Percentiles rank a stretch among this genome's conserved stretches.
phyloP scores from a whole-genome alignment of 768 basidiomycete species.

The Filobasidium wieringae region DNA sequence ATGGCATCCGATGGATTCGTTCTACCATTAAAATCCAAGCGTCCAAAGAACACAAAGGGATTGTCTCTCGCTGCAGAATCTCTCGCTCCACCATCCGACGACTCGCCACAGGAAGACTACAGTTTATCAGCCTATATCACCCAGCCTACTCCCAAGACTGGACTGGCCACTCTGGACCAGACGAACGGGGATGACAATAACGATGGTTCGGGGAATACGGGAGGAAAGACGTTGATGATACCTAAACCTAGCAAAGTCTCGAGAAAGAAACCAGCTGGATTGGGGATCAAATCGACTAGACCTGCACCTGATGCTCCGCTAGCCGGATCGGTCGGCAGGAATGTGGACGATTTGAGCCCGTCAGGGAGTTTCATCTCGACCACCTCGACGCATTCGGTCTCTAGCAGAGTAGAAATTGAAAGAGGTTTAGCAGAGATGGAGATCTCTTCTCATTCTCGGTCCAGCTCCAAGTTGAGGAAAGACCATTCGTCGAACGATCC shows the following conservation, averaged over 20 bases:
- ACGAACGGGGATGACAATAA: not conserved
- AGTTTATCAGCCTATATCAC: conserved; percentile 3
- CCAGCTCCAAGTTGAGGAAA: conserved; percentile 26
- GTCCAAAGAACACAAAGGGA: conserved; percentile 16
- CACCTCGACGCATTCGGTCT: conserved; percentile 1
- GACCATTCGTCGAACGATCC: not conserved
- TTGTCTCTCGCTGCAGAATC: conserved; percentile 15
- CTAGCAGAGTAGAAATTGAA: conserved; percentile 2
- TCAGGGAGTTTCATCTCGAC: too few species aligned
- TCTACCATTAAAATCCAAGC: not conserved
- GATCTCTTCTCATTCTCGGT: conserved; percentile 15
- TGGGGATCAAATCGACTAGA: conserved; percentile 34
- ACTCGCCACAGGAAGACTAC: not conserved
- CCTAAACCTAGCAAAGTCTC: conserved; percentile 18
- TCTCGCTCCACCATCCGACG: conserved; percentile 15
- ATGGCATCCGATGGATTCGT: not conserved
- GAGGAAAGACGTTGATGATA: not conserved
- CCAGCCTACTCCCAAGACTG: conserved; percentile 2
- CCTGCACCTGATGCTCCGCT: conserved; percentile 18
- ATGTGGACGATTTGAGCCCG: conserved; percentile 2
- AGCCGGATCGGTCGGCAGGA: not conserved
- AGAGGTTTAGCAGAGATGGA: conserved; percentile 6
- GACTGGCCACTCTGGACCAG: not conserved
- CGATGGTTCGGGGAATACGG: not conserved
- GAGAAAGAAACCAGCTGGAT: conserved; percentile 34